Evolutionary conservation across 768 basidiomycete species (phyloP), one percentile per base, ranked within the genome.

Genomic region (Leccinum longicurvipes): DNA sequence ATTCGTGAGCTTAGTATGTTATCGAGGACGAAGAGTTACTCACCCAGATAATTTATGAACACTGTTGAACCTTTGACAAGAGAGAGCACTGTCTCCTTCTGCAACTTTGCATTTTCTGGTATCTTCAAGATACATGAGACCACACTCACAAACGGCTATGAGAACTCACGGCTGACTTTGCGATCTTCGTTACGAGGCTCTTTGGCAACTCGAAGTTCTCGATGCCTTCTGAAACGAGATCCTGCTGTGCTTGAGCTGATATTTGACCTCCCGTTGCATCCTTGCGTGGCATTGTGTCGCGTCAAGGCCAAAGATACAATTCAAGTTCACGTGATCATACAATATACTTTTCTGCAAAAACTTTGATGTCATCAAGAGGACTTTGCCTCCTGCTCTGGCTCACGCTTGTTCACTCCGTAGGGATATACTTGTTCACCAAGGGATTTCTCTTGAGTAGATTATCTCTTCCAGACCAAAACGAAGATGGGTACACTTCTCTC

Each of bases 31-130:
- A 25, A 47, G 12, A 21, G 12, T 10, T 17, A 41, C 86, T 62
- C 69, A 89, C 95, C 87, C 8, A 98, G 77, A 63, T 94, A 96
- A 70, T 90, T 95, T 62, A 99, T 94, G 70, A 98, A 98, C 50
- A 98, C 89, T 0, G 95, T 95, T 4, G 94, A 92, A 28, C 88
- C 87, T 67, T 94, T 94, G 14, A 89, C 79, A 10, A 97, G 77
- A 12, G 93, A 91, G 1, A 89, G 69, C 0, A 94, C 84, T 0
- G 91, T 89, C 56, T 98, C 96, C 59, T 94, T 96, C 63, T 93
- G 90, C 54, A 97, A 72, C 67, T 96, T 96, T 12, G 86, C 81
- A 61, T 84, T 87, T 0, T 92, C 87, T 6, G 93, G 91, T 3
- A 96, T 74, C 94, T 95, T 54, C 2, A 14, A 46, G 47, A 32